phyloP scores from a whole-genome alignment of 2,329 filamentous ascomycete genomes.

The Aspergillus luchuensis region DNA sequence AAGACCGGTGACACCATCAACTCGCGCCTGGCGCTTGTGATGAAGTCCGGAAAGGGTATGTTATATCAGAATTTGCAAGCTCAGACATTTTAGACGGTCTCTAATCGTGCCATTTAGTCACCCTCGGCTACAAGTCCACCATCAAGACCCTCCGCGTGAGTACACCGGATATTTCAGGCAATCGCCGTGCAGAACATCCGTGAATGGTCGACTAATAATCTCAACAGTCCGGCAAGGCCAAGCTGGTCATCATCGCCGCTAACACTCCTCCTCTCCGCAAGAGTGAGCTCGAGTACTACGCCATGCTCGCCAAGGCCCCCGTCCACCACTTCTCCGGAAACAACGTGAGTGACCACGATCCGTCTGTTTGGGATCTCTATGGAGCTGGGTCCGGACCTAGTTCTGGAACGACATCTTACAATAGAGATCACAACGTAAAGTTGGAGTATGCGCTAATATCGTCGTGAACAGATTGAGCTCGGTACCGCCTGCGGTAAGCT shows the following conservation, averaged over 20 bases:
- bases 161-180: neutral
- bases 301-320: slow-evolving; percentile 87
- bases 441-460: slow-evolving; percentile 56
- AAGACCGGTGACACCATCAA: slow-evolving; percentile 83
- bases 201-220: slow-evolving; percentile 7
- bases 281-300: slow-evolving; percentile 93
- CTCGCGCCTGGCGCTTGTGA: slow-evolving; percentile 68
- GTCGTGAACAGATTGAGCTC: slow-evolving; percentile 79
- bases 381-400: neutral
- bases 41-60: slow-evolving; percentile 58
- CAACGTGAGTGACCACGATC: slow-evolving; percentile 75
- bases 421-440: slow-evolving; percentile 13
- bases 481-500: slow-evolving; percentile 99
- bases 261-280: slow-evolving; percentile 98
- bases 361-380: neutral
- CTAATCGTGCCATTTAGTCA: slow-evolving; percentile 57
- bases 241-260: slow-evolving; percentile 92
- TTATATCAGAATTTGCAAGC: slow-evolving; percentile 4
- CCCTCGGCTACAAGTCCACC: slow-evolving; percentile 84
- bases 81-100: neutral
- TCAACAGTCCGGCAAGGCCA: slow-evolving; percentile 79
- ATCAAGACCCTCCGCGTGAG: slow-evolving; percentile 77
- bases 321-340: slow-evolving; percentile 98
- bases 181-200: neutral
- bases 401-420: neutral